These are phyloP conservation scores for Plasmodium sp. DNA, from an alignment of 169 alveolate species.

Conservation along the genomic window DNA sequence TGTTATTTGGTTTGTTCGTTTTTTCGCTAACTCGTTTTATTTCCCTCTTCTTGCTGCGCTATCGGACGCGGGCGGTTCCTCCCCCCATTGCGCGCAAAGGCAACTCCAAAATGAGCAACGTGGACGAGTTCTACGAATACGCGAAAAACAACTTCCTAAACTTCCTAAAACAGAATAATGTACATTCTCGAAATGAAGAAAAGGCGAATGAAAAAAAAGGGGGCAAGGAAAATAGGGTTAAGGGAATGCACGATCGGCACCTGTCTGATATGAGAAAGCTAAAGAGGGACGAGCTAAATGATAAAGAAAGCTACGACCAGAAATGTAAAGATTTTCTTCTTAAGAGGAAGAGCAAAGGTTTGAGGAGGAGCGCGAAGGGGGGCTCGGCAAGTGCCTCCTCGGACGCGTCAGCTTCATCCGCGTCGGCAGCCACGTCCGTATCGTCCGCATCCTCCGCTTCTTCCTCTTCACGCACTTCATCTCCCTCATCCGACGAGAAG, in stretches of 20 bases:
- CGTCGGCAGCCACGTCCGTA: not conserved
- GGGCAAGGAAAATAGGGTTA: slow-evolving; percentile 18
- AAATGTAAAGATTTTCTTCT: slow-evolving; percentile 50
- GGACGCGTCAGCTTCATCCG: not conserved
- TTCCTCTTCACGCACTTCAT: not conserved
- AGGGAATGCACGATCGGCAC: slow-evolving; percentile 14
- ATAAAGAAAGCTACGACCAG: slow-evolving; percentile 50
- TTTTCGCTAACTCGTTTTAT: not conserved
- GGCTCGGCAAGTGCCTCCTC: not conserved
- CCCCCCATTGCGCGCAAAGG: not conserved
- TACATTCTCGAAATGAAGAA: slow-evolving; percentile 3
- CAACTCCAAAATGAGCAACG: slow-evolving; percentile 47
- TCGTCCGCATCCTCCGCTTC: not conserved
- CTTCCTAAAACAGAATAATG: slow-evolving; percentile 45
- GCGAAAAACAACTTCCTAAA: slow-evolving; percentile 74
- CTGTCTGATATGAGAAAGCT: slow-evolving; percentile 41
- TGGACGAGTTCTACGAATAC: slow-evolving; percentile 73
- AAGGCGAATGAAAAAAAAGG: not conserved
- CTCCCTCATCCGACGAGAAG: not conserved
- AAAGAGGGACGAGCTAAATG: slow-evolving; percentile 36
- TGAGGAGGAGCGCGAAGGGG: not conserved
- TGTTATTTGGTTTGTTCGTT: not conserved
- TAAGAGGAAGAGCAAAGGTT: slow-evolving; percentile 3
- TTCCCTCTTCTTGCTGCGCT: not conserved
- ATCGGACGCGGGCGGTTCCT: not conserved